phyloP scores from a whole-genome alignment of 179 eudicot species.

The Carnegiea gigantea region DNA sequence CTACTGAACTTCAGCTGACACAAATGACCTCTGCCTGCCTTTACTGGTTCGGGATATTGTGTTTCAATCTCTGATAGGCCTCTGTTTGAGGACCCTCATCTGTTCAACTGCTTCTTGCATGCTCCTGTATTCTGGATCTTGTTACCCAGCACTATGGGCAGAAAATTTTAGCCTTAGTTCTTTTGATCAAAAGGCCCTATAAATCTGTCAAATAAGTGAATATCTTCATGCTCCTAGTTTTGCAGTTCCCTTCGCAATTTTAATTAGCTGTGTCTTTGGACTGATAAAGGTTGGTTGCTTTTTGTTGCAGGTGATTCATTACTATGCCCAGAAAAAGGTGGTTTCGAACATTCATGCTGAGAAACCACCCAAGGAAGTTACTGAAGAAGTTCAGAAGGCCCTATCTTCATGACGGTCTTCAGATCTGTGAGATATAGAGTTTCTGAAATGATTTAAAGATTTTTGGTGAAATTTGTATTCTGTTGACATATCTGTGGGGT shows the following conservation, averaged over 20 bases:
- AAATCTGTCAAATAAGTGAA: not conserved
- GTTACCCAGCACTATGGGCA: not conserved
- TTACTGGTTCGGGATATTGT: not conserved
- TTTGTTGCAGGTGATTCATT: conserved; percentile 67
- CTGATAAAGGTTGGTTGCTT: not conserved
- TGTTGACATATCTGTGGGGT: conserved; percentile 23
- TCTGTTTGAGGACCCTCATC: not conserved
- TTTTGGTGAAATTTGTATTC: conserved; percentile 22
- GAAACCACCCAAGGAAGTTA: conserved; percentile 71
- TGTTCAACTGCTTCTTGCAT: too few relatives aligned
- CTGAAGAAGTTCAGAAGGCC: conserved; percentile 65
- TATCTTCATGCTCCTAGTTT: not conserved
- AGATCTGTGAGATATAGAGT: conserved; percentile 15
- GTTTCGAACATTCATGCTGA: conserved; percentile 81
- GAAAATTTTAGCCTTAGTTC: not conserved
- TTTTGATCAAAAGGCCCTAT: not conserved
- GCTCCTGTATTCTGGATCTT: not conserved
- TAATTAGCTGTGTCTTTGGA: not conserved
- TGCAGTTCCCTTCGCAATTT: not conserved
- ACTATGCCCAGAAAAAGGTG: conserved; percentile 62
- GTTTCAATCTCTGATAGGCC: not conserved
- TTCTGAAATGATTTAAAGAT: conserved; percentile 21
- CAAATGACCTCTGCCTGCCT: not conserved
- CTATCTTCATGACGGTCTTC: conserved; percentile 45
- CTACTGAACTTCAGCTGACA: not conserved